Base-by-base conservation (phyloP, 768 basidiomycete species). In the Boletus huronensis region DNA sequence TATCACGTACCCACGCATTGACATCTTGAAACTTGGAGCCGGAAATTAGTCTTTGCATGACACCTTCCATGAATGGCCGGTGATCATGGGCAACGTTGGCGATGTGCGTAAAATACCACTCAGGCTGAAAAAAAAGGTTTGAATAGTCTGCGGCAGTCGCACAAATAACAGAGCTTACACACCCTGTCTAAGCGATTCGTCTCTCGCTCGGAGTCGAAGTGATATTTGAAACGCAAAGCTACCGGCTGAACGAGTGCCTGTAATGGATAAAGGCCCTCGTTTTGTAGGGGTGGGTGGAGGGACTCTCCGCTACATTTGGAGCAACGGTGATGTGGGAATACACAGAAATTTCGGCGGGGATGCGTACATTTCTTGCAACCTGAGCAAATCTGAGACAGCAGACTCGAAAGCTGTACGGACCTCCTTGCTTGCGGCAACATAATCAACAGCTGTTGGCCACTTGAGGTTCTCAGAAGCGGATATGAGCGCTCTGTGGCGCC, bases 151-250 rank as follows among this genome's bases (percentile, higher is more conserved):
- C 5, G 38, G 6, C 7, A 25, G 36, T 47, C 40, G 21, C 17
- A 32, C 16, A 14, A 16, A 48, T n/a, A 26, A 40, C 19, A 38
- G 7, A 31, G 14, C 9, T 38, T 40, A 40, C 52, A 50, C 48
- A 90, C 94, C 83, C 98, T 98, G 74, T 98, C 96, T 10, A 93
- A 70, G 48, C 91, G 79, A 70, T 98, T 99, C 0, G 97, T 99
- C 59, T 84, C 82, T 34, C 93, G 78, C 17, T 82, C 77, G 0
- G 90, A 84, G 53, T 98, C 93, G 58, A 98, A 98, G 66, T 99
- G 97, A 67, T 88, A 99, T 63, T 88, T 91, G 77, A 98, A 99
- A 19, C 97, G 82, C 55, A 93, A 71, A 2, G 87, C 77, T 46
- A 99, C 79, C 2, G 95, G 90, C 41, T 87, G 84, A 4, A 93